A percentile compares a stretch with the other conserved stretches of the same genome.
phyloP scores from a whole-genome alignment of 2,329 filamentous ascomycete species.

The Penicillium thymicola region DNA sequence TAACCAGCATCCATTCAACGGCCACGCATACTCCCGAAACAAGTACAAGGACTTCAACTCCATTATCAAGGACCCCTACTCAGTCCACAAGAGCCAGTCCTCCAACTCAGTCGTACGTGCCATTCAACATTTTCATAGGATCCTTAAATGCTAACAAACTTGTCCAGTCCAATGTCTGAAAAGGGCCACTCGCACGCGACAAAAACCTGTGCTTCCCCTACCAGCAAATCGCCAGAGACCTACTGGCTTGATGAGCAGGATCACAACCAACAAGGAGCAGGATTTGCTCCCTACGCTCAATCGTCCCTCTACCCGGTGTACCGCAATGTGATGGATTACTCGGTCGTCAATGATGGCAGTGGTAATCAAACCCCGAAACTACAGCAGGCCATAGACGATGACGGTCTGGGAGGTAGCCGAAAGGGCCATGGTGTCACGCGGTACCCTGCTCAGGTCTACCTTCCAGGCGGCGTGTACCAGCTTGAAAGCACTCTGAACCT shows the following conservation, averaged over 20 bases:
- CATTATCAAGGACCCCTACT: not conserved
- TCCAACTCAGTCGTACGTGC: not conserved
- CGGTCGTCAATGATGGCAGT: constrained; percentile 23
- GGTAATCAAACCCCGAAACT: constrained; percentile 25
- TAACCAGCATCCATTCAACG: too few relatives aligned
- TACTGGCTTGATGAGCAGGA: constrained; percentile 30
- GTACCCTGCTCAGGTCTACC: constrained; percentile 29
- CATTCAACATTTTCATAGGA: not conserved
- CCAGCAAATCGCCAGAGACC: not conserved
- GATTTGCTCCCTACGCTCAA: constrained; percentile 23
- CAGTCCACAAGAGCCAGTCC: not conserved
- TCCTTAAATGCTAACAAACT: not conserved
- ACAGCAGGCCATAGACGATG: constrained; percentile 29
- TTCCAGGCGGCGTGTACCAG: constrained; percentile 29
- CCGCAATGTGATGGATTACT: constrained; percentile 30
- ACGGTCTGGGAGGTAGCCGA: constrained; percentile 25
- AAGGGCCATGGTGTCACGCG: constrained; percentile 25
- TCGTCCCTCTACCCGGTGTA: constrained; percentile 23
- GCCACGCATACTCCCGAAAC: not conserved
- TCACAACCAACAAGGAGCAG: constrained; percentile 22
- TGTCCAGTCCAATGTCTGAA: not conserved
- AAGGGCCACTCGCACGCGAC: not conserved
- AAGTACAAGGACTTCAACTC: not conserved
- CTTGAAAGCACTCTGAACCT: constrained; percentile 25
- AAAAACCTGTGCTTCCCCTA: constrained; percentile 16